Conservation (phyloP, 2,329 filamentous ascomycete genomes). For the Curvularia sp. region DNA sequence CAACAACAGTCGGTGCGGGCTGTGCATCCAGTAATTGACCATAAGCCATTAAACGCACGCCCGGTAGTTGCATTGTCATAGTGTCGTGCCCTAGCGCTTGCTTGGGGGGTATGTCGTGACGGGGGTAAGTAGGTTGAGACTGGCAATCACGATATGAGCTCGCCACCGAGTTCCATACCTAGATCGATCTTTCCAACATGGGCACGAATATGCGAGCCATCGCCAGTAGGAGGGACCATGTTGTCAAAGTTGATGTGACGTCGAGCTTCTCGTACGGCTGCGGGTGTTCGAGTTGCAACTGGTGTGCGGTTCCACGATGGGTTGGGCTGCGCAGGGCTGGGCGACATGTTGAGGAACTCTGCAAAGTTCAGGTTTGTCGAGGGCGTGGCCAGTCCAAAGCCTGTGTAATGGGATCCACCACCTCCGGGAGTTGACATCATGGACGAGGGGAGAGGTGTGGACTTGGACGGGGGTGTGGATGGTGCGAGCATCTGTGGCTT, state of each 20-base stretch:
- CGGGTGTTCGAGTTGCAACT: constrained; percentile 70
- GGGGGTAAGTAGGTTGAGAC: constrained; percentile 18
- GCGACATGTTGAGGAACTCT: constrained; percentile 97
- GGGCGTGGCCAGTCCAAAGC: constrained; percentile 74
- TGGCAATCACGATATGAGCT: constrained; percentile 59
- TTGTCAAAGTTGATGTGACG: constrained; percentile 84
- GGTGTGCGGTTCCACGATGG: constrained; percentile 75
- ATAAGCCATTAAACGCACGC: constrained; percentile 15
- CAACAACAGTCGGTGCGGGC: constrained; percentile 2
- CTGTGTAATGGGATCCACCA: constrained; percentile 62
- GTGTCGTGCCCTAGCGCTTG: constrained; percentile 29
- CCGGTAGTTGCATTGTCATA: constrained; percentile 30
- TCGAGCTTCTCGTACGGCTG: constrained; percentile 71
- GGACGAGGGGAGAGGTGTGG: constrained; percentile 73
- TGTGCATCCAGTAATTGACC: constrained; percentile 12
- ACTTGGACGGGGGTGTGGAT: constrained; percentile 62
- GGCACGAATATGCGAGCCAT: constrained; percentile 50
- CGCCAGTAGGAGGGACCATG: constrained; percentile 63
- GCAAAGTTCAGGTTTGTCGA: constrained; percentile 89
- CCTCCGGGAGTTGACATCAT: constrained; percentile 89
- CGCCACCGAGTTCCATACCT: constrained; percentile 71
- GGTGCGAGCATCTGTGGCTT: constrained; percentile 59
- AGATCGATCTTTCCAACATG: constrained; percentile 58
- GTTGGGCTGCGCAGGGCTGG: constrained; percentile 79
- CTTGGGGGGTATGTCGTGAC: constrained; percentile 13